Base-by-base conservation (phyloP, 805 yeast species). In the Starmerella bombicola region DNA sequence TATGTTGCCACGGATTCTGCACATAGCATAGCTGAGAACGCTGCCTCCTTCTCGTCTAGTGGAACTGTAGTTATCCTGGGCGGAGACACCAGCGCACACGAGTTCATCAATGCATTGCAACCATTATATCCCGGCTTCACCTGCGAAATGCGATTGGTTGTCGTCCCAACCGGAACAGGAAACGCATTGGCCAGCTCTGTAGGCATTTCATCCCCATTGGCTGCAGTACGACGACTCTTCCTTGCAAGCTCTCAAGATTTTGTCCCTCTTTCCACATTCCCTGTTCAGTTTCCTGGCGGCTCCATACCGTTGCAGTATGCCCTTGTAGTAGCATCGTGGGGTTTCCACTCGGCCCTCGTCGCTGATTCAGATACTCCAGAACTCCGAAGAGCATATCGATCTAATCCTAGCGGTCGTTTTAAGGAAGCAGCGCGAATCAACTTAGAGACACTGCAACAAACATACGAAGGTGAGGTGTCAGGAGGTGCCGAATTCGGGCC, bases 21-120 rank as follows among this genome's bases (percentile, higher is more conserved):
- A 1, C 35, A 47, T n/a, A 55, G 61, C 30, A 52, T 62, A 29
- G 28, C 49, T 1, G 55, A 54, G n/a, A 55, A 56, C 37, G 65
- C 65, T 2, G 33, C 34, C 21, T 43, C 54, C 22, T 54, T 62
- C 33, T 41, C 57, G 3, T 40, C 52, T 3, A 46, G 56, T 10
- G 54, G 65, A 19, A 70, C 80, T 1, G 61, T 80, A 8, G 55
- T 81, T 2, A 61, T 85, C 26, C 58, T 86, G 7, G 79, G 93
- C 29, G 96, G 96, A 2, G 96, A 86, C 55, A 85, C 95, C 1
- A 76, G 93, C 1, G 63, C 83, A 4, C 74, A 71, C 37, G 96
- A 86, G 56, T 73, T 86, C 37, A 51, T 83, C 41, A 85, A 85
- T 55, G 64, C 58, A 16, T 55, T 69, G 21, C 54, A 47, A 10